Percentiles rank a stretch among this genome's conserved stretches.
Conservation (phyloP, 1,284 basidiomycete species). For the Cutaneotrichosporon sp. region DNA sequence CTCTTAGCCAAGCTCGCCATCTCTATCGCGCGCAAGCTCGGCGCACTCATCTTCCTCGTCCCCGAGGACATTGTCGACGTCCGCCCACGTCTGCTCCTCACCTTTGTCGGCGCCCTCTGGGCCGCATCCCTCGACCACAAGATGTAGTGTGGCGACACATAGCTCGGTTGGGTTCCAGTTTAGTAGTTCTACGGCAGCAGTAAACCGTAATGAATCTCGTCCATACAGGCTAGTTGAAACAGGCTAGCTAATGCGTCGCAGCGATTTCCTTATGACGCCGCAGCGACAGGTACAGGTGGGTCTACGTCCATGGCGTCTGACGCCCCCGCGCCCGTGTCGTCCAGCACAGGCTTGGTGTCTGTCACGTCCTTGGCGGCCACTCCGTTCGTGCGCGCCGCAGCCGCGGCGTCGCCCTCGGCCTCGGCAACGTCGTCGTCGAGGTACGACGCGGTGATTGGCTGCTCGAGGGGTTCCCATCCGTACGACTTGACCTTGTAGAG, state of each 20-base stretch:
- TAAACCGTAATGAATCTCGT: constrained; percentile 13
- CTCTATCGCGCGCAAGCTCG: constrained; percentile 95
- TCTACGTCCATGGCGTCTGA: constrained; percentile 2
- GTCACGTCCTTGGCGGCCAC: not conserved
- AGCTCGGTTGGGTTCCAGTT: not conserved
- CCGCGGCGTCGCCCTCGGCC: not conserved
- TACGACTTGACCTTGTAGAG: constrained; percentile 2
- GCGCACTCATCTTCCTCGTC: constrained; percentile 93
- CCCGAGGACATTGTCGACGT: constrained; percentile 90
- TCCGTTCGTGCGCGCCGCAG: not conserved
- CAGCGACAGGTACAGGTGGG: not conserved
- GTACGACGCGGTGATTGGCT: not conserved
- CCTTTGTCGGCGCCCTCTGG: constrained; percentile 53
- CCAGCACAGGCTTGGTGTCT: not conserved
- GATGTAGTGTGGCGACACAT: not conserved
- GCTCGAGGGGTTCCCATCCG: constrained; percentile 9
- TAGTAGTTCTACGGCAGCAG: not conserved
- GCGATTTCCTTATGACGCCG: not conserved
- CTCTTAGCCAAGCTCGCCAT: constrained; percentile 92
- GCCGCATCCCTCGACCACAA: constrained; percentile 33
- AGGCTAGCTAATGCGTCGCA: not conserved
- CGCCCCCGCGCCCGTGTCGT: not conserved
- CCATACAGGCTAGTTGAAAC: not conserved
- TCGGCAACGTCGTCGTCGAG: constrained; percentile 1
- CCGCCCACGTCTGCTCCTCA: constrained; percentile 65